A percentile compares a stretch with the other conserved stretches of the same genome.
phyloP scores from a whole-genome alignment of 2,329 filamentous ascomycete species.

The Paraphaeosphaeria minitans region DNA sequence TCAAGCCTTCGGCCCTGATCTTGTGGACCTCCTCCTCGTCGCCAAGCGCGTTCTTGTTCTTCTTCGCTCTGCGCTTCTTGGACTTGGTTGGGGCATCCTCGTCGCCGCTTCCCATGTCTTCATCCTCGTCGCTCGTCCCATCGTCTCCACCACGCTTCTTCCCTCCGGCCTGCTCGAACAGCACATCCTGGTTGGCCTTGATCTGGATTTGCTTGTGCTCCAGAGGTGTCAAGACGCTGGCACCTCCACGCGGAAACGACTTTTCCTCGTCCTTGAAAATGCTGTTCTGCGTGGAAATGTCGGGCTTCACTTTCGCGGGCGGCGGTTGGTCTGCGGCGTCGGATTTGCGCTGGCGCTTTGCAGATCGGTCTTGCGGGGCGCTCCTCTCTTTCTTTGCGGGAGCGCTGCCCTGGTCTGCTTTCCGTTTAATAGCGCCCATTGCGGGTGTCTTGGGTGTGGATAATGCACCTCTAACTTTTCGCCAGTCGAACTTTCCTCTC shows the following conservation, averaged over 20 bases:
- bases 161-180: conserved; percentile 78
- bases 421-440: conserved; percentile 55
- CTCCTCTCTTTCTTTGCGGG: conserved; percentile 40
- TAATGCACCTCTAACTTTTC: conserved; percentile 13
- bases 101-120: conserved; percentile 45
- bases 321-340: conserved; percentile 33
- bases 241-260: conserved; percentile 90
- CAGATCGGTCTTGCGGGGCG: conserved; percentile 35
- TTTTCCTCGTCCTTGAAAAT: conserved; percentile 77
- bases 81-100: conserved; percentile 53
- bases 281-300: conserved; percentile 44
- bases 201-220: conserved; percentile 97
- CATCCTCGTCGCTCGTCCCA: conserved; percentile 51
- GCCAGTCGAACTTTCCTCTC: conserved; percentile 5
- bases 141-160: conserved; percentile 64
- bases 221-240: conserved; percentile 85
- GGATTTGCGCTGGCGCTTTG: conserved; percentile 46
- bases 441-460: conserved; percentile 13
- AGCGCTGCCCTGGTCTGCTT: conserved; percentile 46
- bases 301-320: conserved; percentile 37
- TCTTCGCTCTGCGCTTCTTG: conserved; percentile 57
- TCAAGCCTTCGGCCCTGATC: conserved; percentile 83
- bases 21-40: conserved; percentile 51
- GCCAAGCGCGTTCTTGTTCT: conserved; percentile 47
- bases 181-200: conserved; percentile 87